These are phyloP conservation scores for Prunus mira DNA, from an alignment of 306 rosid species.

Conservation along the genomic window DNA sequence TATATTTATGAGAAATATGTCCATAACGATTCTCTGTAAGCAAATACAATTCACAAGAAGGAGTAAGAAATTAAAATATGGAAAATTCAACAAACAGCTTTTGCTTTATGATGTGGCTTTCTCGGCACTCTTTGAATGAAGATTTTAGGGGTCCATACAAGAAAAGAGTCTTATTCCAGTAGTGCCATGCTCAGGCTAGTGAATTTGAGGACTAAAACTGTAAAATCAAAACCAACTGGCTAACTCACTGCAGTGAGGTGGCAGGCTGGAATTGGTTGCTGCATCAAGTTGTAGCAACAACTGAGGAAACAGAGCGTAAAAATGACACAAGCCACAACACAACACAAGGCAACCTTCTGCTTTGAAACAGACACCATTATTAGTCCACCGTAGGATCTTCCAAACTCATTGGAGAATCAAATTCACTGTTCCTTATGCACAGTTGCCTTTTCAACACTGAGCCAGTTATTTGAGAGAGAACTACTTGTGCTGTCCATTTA, in stretches of 20 bases:
- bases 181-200: neutral
- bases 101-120: neutral
- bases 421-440: slow-evolving; percentile 39
- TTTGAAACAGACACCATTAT: slow-evolving; percentile 24
- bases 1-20: too few species aligned
- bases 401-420: slow-evolving; percentile 73
- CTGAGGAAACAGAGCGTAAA: slow-evolving; percentile 7
- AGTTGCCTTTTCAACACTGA: slow-evolving; percentile 32
- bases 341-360: slow-evolving; percentile 39
- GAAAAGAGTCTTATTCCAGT: neutral
- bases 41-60: neutral
- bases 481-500: slow-evolving; percentile 32
- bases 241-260: slow-evolving; percentile 4
- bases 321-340: neutral
- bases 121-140: neutral
- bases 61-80: neutral
- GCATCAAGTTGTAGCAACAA: slow-evolving; percentile 2
- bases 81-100: neutral
- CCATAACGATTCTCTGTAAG: too few species aligned
- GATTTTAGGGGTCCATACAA: neutral
- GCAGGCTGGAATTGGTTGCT: slow-evolving; percentile 15
- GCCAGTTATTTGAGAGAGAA: slow-evolving; percentile 7
- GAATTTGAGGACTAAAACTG: neutral
- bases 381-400: slow-evolving; percentile 41
- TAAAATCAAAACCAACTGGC: neutral